Evolutionary conservation across 1,284 basidiomycete genomes (phyloP).

Genomic region (Cystobasidium sp.): DNA sequence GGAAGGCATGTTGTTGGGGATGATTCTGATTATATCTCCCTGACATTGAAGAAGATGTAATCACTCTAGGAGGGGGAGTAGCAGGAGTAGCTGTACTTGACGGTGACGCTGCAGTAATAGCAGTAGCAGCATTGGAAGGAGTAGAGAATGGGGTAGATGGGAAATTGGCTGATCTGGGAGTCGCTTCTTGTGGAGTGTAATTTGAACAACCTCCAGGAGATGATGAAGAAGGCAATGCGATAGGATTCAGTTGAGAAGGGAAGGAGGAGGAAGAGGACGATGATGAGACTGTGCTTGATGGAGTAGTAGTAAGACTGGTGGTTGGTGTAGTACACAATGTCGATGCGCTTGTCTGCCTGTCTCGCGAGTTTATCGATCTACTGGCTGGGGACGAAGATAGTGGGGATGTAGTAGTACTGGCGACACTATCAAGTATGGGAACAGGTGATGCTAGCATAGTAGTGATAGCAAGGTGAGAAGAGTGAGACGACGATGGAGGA

Average conservation of each 20-base stretch:
- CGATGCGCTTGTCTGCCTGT: not conserved
- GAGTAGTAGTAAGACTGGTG: not conserved
- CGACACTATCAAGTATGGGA: too few species aligned
- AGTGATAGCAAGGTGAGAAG: not conserved
- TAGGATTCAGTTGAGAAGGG: not conserved
- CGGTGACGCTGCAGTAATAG: too few species aligned
- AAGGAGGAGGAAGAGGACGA: not conserved
- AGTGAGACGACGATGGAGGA: not conserved
- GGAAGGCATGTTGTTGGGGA: not conserved
- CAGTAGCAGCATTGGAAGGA: not conserved
- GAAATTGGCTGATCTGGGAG: conserved; percentile 9
- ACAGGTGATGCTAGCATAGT: not conserved
- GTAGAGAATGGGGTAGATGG: conserved; percentile 18
- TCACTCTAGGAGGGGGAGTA: too few species aligned
- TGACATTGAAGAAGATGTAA: not conserved
- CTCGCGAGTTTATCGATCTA: too few species aligned
- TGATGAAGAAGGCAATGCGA: not conserved
- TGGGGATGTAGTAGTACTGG: too few species aligned
- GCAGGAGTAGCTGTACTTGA: too few species aligned
- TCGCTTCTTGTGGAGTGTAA: conserved; percentile 4
- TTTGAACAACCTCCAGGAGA: not conserved
- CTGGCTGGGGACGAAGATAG: too few species aligned
- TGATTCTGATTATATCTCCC: not conserved
- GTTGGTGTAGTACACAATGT: not conserved
- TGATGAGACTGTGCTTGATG: not conserved